These are phyloP conservation scores for Pleurozium schreberi DNA, from an alignment of 225 moss, liverwort and hornwort genomes.

Conservation along the genomic window DNA sequence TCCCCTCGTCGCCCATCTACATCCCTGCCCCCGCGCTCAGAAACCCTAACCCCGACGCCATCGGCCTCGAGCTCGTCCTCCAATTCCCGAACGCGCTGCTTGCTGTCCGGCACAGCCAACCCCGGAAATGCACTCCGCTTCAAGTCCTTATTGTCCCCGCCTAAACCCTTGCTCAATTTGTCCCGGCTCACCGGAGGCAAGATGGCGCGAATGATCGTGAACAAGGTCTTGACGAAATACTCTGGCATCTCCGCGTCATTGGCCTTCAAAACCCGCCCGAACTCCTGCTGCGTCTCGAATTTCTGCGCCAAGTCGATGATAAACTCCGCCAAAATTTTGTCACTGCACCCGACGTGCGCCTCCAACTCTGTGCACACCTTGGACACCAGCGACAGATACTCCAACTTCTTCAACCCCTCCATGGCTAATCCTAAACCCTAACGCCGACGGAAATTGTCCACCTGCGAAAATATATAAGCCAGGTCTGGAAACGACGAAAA, in stretches of 20 bases:
- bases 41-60: constrained; percentile 28
- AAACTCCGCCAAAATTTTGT: constrained; percentile 80
- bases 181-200: constrained; percentile 52
- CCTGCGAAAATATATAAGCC: background rate
- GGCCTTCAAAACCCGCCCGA: constrained; percentile 42
- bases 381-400: constrained; percentile 79
- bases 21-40: background rate
- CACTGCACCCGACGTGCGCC: constrained; percentile 70
- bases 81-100: constrained; percentile 69
- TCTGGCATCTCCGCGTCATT: constrained; percentile 93
- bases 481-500: background rate
- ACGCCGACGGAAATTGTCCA: background rate
- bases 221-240: constrained; percentile 76
- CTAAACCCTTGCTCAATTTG: constrained; percentile 28
- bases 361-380: constrained; percentile 94
- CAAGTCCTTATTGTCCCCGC: constrained; percentile 32
- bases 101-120: constrained; percentile 74
- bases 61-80: constrained; percentile 60
- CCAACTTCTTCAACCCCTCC: constrained; percentile 80
- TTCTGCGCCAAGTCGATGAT: constrained; percentile 80
- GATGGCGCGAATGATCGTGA: constrained; percentile 85
- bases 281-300: constrained; percentile 54
- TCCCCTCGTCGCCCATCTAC: no score
- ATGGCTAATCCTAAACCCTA: constrained; percentile 15
- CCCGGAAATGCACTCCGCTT: constrained; percentile 60